A percentile compares a stretch with the other conserved stretches of the same genome.
Evolutionary conservation across 108 stramenopile species (phyloP).

Genomic region (Cylindrotheca closterium): DNA sequence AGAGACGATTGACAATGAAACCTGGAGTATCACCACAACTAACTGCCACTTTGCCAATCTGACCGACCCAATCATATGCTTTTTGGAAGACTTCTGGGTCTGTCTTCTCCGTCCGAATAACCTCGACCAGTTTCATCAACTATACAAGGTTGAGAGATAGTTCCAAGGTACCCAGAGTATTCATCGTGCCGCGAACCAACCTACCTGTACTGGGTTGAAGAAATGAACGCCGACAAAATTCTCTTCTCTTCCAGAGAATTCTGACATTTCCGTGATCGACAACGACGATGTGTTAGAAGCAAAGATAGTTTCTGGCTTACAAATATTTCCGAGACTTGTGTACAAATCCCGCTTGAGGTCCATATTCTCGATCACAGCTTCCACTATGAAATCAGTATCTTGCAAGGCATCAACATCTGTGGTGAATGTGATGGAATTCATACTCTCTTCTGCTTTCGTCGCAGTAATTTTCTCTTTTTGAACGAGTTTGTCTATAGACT

Average conservation of each 20-base stretch:
- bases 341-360: slow-evolving; percentile 89
- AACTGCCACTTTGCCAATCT: slow-evolving; percentile 81
- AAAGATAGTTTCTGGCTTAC: slow-evolving; percentile 87
- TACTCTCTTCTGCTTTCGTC: slow-evolving; percentile 51
- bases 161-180: no score
- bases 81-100: slow-evolving; percentile 83
- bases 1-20: slow-evolving; percentile 98
- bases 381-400: slow-evolving; percentile 89
- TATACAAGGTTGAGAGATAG: slow-evolving; percentile 98
- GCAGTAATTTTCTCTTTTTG: slow-evolving; percentile 70
- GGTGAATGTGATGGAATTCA: slow-evolving; percentile 78
- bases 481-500: slow-evolving; percentile 75
- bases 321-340: slow-evolving; percentile 67
- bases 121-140: slow-evolving; percentile 95
- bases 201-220: slow-evolving; percentile 95
- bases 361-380: slow-evolving; percentile 96
- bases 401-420: slow-evolving; percentile 72
- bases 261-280: slow-evolving; percentile 88
- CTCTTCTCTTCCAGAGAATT: slow-evolving; percentile 85
- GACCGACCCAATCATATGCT: slow-evolving; percentile 68
- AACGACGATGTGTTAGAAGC: slow-evolving; percentile 94
- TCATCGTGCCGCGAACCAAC: no score
- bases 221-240: slow-evolving; percentile 98
- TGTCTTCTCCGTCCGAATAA: slow-evolving; percentile 89
- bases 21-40: slow-evolving; percentile 95